Percentiles rank a stretch among this genome's conserved stretches.
These are phyloP conservation scores for Podochytrium sp. DNA, from an alignment of 192 early-diverging fungal species.

Conservation along the genomic window DNA sequence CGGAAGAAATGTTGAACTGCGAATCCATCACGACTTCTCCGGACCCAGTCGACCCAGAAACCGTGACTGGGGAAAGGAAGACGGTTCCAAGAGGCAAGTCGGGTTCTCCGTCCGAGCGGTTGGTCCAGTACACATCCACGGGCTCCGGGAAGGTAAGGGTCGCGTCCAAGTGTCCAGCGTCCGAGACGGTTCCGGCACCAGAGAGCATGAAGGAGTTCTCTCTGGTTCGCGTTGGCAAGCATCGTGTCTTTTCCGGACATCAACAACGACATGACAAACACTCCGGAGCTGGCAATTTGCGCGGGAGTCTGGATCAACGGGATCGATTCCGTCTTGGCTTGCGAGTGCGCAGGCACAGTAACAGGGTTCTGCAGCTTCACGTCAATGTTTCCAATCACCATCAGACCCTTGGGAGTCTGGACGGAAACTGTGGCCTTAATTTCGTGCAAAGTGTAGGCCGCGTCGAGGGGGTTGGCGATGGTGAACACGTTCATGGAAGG, in stretches of 20 bases:
- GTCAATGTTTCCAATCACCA: background rate
- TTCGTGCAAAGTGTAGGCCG: constrained; percentile 1
- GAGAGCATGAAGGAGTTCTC: constrained; percentile 23
- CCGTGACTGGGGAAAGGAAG: constrained; percentile 24
- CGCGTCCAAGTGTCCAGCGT: constrained; percentile 32
- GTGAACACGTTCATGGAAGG: background rate
- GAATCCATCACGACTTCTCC: constrained; percentile 26
- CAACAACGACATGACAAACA: no score
- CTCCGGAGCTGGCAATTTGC: background rate
- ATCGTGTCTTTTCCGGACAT: no score
- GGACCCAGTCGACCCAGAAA: background rate
- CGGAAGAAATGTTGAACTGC: constrained; percentile 3
- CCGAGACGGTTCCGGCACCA: constrained; percentile 24
- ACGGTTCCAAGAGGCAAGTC: constrained; percentile 32
- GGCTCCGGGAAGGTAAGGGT: constrained; percentile 27
- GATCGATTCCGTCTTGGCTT: background rate
- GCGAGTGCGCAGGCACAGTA: background rate
- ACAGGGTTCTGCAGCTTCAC: background rate
- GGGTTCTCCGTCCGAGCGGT: constrained; percentile 1
- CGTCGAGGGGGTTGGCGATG: constrained; percentile 23
- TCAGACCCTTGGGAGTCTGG: background rate
- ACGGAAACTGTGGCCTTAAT: background rate
- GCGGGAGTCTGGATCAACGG: background rate
- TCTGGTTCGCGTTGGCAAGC: no score
- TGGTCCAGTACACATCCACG: constrained; percentile 33